Base-by-base conservation (phyloP, 164 flowering plant genomes). In the Brasenia schreberi region DNA sequence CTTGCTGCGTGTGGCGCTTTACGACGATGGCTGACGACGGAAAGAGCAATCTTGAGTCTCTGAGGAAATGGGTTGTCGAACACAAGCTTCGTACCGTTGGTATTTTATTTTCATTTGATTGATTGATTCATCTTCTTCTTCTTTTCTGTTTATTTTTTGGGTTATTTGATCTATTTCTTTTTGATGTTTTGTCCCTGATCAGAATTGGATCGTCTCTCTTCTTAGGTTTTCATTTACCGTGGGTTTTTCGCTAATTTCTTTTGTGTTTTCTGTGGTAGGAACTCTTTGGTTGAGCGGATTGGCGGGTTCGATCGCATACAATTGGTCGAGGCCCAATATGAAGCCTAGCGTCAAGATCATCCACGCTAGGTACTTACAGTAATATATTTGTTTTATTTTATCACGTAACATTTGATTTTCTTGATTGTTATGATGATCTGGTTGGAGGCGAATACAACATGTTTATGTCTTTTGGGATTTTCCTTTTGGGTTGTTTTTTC, bases 81-180 rank as follows among this genome's bases (percentile, higher is more conserved):
- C 90, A 90, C 81, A 90, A 90, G 84, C 92, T 90, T 66, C 86
- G 95, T 9, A 62, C 97, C 18, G 95, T 88, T 66, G 95, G 92
- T 90, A 86, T 61, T 74, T 56, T 18, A 62, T 52, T 53, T 19
- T 18, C 44, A 16, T 27, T 43, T 19, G 4, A 33, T 7, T 62
- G 2, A 33, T 33, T 33, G 39, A 33, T 33, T 33, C 39, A 33
- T 18, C 65, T 17, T 7, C 52, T 49, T 19, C 19, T 17, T 52
- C 66, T 58, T n/a, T 59, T 59, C 18, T 61, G 18, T 42, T 63
- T 59, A 19, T 44, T 10, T 42, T 19, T 18, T 43, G 44, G 5
- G 1, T 39, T 7, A 17, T 23, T 45, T 59, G 33, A n/a, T 62
- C 43, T 39, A 64, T 6, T 60, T n/a, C 5, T 49, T 74, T 0